Percentiles rank a stretch among this genome's conserved stretches.
Conservation (phyloP, 805 yeast genomes). For the Starmerella sp. region DNA sequence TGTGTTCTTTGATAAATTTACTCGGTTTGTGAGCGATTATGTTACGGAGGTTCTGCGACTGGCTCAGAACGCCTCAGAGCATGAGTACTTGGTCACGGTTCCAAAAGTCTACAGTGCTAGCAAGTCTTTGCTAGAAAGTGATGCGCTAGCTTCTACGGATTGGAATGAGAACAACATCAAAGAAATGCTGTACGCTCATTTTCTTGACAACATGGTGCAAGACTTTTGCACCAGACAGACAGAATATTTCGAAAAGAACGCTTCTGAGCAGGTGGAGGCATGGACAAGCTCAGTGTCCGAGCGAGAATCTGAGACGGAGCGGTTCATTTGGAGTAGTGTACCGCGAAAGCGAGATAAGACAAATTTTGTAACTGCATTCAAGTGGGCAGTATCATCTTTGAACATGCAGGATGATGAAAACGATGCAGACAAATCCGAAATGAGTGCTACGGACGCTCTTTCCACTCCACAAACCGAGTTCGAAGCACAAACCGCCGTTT, state of each 20-base stretch:
- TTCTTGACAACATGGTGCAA: constrained; percentile 13
- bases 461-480: constrained; percentile 35
- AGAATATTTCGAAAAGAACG: constrained; percentile 22
- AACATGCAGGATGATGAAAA: not conserved
- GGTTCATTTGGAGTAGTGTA: constrained; percentile 40
- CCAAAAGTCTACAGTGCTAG: constrained; percentile 6
- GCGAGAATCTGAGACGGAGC: constrained; percentile 40
- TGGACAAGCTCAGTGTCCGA: constrained; percentile 31
- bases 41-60: not conserved
- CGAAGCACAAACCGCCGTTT: constrained; percentile 69
- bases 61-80: constrained; percentile 8
- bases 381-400: constrained; percentile 20
- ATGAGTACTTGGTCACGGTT: constrained; percentile 12
- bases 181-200: not conserved
- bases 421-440: not conserved
- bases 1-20: not conserved
- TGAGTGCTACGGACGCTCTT: not conserved
- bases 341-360: constrained; percentile 35
- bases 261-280: constrained; percentile 24
- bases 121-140: not conserved
- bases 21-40: constrained; percentile 5
- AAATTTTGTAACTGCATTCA: constrained; percentile 43
- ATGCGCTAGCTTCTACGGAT: not conserved
- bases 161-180: constrained; percentile 1
- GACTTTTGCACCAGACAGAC: constrained; percentile 17